These are phyloP conservation scores for Podospora anserina DNA, from an alignment of 495 filamentous ascomycete species.

Conservation along the genomic window DNA sequence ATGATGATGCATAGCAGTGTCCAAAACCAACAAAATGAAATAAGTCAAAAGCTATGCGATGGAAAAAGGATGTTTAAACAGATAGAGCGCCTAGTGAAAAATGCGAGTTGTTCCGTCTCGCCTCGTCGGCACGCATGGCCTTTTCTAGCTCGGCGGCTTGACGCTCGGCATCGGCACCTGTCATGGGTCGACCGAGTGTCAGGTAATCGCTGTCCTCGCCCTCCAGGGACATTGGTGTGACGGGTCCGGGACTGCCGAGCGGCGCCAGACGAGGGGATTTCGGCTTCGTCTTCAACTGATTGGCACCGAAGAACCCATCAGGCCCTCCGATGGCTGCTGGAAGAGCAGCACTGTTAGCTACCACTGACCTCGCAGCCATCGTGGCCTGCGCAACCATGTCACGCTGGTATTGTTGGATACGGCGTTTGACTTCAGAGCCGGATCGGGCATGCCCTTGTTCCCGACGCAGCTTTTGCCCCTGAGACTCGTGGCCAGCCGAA, in stretches of 20 bases:
- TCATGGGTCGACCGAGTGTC: slow-evolving; percentile 36
- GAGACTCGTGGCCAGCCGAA: slow-evolving; percentile 22
- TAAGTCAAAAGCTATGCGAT: not conserved
- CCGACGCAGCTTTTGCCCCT: slow-evolving; percentile 24
- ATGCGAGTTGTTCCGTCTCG: not conserved
- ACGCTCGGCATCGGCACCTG: not conserved
- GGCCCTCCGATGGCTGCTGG: not conserved
- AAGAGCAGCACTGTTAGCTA: not conserved
- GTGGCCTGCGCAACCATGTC: slow-evolving; percentile 58
- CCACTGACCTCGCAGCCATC: not conserved
- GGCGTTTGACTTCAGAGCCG: slow-evolving; percentile 46
- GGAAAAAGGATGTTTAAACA: not conserved
- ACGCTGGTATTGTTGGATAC: slow-evolving; percentile 57
- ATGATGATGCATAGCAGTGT: not conserved
- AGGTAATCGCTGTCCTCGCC: slow-evolving; percentile 51
- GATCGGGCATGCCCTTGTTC: slow-evolving; percentile 30
- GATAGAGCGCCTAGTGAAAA: not conserved
- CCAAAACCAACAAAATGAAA: not conserved
- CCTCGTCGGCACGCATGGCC: not conserved
- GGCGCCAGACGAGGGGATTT: slow-evolving; percentile 64
- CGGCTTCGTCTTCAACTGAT: slow-evolving; percentile 45
- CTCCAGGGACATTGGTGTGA: slow-evolving; percentile 73
- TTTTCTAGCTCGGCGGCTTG: not conserved
- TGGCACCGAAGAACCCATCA: not conserved
- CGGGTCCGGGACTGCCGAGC: slow-evolving; percentile 64